Evolutionary conservation across 2,329 filamentous ascomycete genomes (phyloP), one percentile per base, ranked within the genome.

Genomic region (Paracamarosporium sp.): DNA sequence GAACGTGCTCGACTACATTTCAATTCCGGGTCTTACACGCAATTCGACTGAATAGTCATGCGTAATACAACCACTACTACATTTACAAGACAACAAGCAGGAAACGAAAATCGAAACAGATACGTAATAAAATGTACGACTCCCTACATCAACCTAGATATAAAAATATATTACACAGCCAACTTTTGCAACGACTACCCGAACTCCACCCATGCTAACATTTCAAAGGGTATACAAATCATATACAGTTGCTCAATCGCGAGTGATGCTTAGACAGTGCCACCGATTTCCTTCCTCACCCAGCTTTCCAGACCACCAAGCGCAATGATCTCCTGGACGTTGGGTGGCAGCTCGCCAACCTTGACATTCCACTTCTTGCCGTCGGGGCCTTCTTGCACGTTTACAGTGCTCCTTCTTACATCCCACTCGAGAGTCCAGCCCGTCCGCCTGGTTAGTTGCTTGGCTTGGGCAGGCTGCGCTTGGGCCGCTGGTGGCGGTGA

Each of bases 381-480:
- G 44, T 82, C 82, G 53, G 86, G 79, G 1, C 88, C 88, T 78
- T 96, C 91, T 20, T 85, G 85, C 1, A 96, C 83, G 1, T 83
- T 83, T 5, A 96, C 88, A 67, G 84, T 86, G 74, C 87, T 91
- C 56, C 89, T 81, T 56, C 84, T 80, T 11, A 96, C 86, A 74
- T 97, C 92, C 92, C 92, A 96, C 4, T 85, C 82, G 27, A 96
- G 81, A 48, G 81, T 93, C 93, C 92, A 97, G 13, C 92, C 92
- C 0, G 92, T 96, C 28, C 91, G 83, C 27, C 88, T 82, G 0
- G 91, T 93, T 15, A 87, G 76, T 40, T 81, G 71, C 76, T 88
- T 89, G 30, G 82, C 77, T 13, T 80, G 76, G 51, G 78, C 76
- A 4, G 74, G 72, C 56, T 72, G 69, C 2, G 73, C 72, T 4